These are phyloP conservation scores for Mediolabrus comicus DNA, from an alignment of 108 stramenopile genomes.

Conservation along the genomic window DNA sequence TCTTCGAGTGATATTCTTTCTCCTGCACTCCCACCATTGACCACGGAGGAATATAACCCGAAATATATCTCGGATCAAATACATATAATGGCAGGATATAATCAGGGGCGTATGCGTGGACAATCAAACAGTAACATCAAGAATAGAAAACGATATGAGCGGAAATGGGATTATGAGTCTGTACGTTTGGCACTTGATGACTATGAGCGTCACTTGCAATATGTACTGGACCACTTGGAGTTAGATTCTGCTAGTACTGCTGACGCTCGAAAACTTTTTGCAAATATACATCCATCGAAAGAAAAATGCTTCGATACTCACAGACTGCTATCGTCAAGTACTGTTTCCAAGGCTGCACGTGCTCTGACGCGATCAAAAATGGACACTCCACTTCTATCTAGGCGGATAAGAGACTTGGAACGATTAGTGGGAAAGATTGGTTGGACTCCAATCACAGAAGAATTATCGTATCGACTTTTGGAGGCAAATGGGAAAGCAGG, in stretches of 20 bases:
- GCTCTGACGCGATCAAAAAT: slow-evolving; percentile 58
- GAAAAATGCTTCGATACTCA: slow-evolving; percentile 33
- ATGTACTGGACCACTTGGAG: slow-evolving; percentile 28
- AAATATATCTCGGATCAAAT: slow-evolving; percentile 19
- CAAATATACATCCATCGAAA: slow-evolving; percentile 29
- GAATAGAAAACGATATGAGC: slow-evolving; percentile 20
- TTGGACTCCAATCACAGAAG: slow-evolving; percentile 68
- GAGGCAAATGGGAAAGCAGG: slow-evolving; percentile 87
- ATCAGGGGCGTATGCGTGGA: slow-evolving; percentile 25
- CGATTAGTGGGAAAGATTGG: slow-evolving; percentile 61
- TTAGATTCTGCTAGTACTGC: neutral
- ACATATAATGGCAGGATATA: slow-evolving; percentile 20
- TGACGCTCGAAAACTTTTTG: neutral
- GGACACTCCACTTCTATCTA: slow-evolving; percentile 53
- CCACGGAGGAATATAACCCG: slow-evolving; percentile 35
- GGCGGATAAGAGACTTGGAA: slow-evolving; percentile 66
- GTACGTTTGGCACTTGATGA: slow-evolving; percentile 34
- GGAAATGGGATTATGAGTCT: slow-evolving; percentile 42
- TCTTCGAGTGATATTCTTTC: neutral
- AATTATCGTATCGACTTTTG: slow-evolving; percentile 67
- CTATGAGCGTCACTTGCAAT: slow-evolving; percentile 43
- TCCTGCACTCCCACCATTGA: slow-evolving; percentile 13
- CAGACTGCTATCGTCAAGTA: slow-evolving; percentile 53
- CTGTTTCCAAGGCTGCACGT: slow-evolving; percentile 52
- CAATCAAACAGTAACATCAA: slow-evolving; percentile 3